Evolutionary conservation across 768 basidiomycete genomes (phyloP), one percentile per base, ranked within the genome.

Genomic region (Termitomyces sp.): DNA sequence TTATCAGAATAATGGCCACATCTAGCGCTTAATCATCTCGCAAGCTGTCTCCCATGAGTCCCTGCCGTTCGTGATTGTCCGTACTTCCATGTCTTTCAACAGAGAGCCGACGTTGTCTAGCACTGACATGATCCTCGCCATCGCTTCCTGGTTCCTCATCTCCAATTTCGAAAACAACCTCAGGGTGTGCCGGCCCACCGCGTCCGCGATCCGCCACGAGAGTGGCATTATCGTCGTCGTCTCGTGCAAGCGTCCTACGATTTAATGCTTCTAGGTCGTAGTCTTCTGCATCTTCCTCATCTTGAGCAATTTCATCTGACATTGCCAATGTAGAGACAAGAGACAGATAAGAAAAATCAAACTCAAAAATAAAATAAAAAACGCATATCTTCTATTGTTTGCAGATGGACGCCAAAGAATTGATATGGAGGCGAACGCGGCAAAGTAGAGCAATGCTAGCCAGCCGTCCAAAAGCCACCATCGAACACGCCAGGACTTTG

Each of bases 391-490:
- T 76, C 89, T 81, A 78, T 95, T 95, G 70, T 91, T 85, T 42
- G 80, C 83, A n/a, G 90, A 88, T 30, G 97, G 97, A 37, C 95
- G 84, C 96, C 97, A 99, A 31, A 98, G 78, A 73, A 85, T 97
- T 2, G 91, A 85, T 61, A 98, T 93, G 11, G 83, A 76, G 60
- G 77, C 74, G 71, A 98, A 98, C 36, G 88, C 85, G 31, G 80
- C 75, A 48, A 97, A 81, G 70, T 96, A 98, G 27, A 98, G 84
- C 48, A 95, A 79, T 1, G 91, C 86, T 47, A 98, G 81, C 80
- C 93, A 98, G 18, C 95, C 97, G 67, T 99, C 97, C 44, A 99
- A 80, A 6, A 99, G 78, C 89, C 94, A 94, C 97, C 97, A 99
- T 50, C 95, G 87, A 56, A 83, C 79, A 59, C 80, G 82, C 95